These are phyloP conservation scores for Russula dissimulans DNA, from an alignment of 768 basidiomycete species.

Conservation along the genomic window DNA sequence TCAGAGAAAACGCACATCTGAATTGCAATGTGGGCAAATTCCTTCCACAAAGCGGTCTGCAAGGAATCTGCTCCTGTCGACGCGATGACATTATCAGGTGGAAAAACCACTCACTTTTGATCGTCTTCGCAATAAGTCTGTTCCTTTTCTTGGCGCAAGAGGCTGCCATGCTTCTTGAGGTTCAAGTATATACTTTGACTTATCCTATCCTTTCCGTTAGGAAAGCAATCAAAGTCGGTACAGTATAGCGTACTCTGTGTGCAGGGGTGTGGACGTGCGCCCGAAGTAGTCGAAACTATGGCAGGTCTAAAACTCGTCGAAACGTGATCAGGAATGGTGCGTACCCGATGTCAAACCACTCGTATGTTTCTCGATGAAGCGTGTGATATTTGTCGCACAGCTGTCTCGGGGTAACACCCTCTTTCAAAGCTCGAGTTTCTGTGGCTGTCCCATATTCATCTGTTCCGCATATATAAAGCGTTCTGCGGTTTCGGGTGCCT, in stretches of 20 bases:
- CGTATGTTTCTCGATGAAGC: conserved; percentile 86
- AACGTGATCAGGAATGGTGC: conserved; percentile 15
- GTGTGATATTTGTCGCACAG: conserved; percentile 88
- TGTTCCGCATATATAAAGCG: conserved; percentile 93
- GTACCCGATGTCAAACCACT: conserved; percentile 95
- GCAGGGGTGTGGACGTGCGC: conserved; percentile 81
- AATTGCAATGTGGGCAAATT: conserved; percentile 90
- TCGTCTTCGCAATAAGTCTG: conserved; percentile 96
- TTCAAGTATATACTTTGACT: conserved; percentile 84
- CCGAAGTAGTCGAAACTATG: conserved; percentile 91
- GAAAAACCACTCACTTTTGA: conserved; percentile 45
- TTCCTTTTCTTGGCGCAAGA: conserved; percentile 78
- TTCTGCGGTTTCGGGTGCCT: conserved; percentile 76
- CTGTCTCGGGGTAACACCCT: conserved; percentile 65
- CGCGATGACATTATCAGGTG: conserved; percentile 9
- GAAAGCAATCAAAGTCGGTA: not conserved
- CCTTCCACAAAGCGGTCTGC: conserved; percentile 98
- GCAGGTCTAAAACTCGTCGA: too few species aligned
- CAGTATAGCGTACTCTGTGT: conserved; percentile 63
- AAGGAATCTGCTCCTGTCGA: conserved; percentile 52
- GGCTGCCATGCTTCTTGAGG: conserved; percentile 63
- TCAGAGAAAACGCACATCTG: conserved; percentile 41
- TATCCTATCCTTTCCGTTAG: conserved; percentile 45
- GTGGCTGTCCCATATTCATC: conserved; percentile 99
- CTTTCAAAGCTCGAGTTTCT: conserved; percentile 92